Evolutionary conservation across 108 stramenopile species (phyloP).

Genomic region (Ochromonas danica): DNA sequence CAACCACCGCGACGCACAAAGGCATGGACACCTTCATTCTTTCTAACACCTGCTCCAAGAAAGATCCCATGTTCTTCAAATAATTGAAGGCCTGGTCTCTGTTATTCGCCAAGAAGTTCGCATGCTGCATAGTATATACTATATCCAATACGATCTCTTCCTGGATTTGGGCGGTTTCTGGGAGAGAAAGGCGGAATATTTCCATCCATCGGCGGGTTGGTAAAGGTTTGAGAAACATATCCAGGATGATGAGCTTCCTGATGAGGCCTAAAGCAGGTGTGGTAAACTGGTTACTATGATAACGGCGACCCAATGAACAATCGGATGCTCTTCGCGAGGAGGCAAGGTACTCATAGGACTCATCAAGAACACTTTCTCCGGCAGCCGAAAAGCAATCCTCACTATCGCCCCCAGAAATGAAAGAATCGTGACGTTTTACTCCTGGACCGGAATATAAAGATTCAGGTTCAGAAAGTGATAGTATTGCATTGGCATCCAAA

Average conservation of each 20-base stretch:
- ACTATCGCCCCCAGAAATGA: no score
- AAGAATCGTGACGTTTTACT: no score
- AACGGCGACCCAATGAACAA: no score
- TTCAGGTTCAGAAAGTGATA: no score
- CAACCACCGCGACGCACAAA: neutral
- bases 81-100: neutral
- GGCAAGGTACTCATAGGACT: no score
- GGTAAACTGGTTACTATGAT: no score
- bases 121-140: neutral
- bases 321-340: no score
- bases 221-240: neutral
- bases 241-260: neutral
- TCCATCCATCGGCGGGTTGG: neutral
- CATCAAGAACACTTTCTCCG: no score
- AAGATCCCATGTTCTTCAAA: neutral
- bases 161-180: neutral
- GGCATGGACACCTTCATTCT: neutral
- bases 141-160: neutral
- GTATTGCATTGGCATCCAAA: no score
- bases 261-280: neutral
- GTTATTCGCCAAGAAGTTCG: neutral
- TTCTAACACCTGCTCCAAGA: neutral
- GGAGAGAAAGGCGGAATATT: neutral
- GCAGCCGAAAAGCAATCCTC: no score
- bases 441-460: no score